These are phyloP conservation scores for Vinca minor DNA, from an alignment of 257 asterid species.

Conservation along the genomic window DNA sequence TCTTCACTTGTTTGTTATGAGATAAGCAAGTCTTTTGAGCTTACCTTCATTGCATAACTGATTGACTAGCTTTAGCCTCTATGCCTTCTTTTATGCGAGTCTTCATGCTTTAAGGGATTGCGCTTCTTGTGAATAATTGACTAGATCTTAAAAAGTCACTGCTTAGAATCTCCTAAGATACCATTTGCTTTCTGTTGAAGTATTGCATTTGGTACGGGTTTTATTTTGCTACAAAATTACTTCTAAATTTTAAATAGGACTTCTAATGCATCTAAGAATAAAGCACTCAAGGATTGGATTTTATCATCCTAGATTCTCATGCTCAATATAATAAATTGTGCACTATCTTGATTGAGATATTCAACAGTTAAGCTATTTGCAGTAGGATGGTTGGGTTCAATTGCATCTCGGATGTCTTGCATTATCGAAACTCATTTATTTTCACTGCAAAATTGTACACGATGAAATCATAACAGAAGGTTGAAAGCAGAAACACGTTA, in stretches of 20 bases:
- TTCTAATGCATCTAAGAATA: neutral
- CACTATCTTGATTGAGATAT: neutral
- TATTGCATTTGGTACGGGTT: neutral
- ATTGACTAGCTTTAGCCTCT: neutral
- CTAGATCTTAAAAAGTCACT: neutral
- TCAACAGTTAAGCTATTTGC: neutral
- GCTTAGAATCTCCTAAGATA: neutral
- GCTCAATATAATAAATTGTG: neutral
- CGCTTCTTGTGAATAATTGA: neutral
- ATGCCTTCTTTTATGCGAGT: no score
- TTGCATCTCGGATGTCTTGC: no score
- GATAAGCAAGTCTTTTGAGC: neutral
- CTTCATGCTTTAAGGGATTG: neutral
- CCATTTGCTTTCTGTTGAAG: neutral
- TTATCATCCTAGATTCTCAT: neutral
- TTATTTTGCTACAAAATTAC: no score
- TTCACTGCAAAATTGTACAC: neutral
- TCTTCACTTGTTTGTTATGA: no score
- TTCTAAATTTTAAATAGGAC: neutral
- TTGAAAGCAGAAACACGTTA: no score
- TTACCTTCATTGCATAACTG: neutral
- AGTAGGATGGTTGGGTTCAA: no score
- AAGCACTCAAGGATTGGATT: no score
- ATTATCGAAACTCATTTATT: neutral
- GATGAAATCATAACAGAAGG: neutral